Conservation (phyloP, 1,284 basidiomycete genomes). For the Fistulinella staudtii region DNA sequence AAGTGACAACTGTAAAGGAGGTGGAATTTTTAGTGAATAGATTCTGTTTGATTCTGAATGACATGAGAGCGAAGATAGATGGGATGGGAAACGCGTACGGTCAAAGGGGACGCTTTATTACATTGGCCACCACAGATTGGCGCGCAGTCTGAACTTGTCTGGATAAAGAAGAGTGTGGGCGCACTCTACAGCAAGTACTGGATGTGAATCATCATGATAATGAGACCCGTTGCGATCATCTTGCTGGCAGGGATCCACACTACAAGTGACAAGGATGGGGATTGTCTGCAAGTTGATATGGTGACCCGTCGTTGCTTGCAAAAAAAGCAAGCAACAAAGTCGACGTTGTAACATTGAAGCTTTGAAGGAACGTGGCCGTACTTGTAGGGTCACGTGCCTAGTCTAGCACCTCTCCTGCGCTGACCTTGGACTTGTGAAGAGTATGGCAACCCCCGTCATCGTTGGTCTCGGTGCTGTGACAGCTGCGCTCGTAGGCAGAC, state of each 20-base stretch:
- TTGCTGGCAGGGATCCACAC: conserved; percentile 2
- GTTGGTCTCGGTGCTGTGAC: conserved; percentile 78
- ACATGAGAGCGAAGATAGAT: conserved; percentile 6
- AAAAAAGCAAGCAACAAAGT: no score
- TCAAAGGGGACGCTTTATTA: no score
- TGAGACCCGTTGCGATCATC: no score
- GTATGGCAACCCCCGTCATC: conserved; percentile 68
- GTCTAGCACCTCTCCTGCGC: no score
- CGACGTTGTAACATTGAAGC: no score
- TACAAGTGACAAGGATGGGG: no score
- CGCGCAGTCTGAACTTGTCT: neutral
- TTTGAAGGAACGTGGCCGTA: no score
- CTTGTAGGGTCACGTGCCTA: conserved; percentile 18
- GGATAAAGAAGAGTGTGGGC: neutral
- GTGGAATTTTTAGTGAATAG: conserved; percentile 26
- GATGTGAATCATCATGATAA: neutral
- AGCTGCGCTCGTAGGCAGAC: conserved; percentile 75
- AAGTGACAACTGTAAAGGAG: conserved; percentile 21
- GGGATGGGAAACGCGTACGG: conserved; percentile 2
- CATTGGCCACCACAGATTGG: neutral
- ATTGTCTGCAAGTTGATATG: no score
- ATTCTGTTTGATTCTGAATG: conserved; percentile 26
- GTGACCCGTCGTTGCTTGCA: no score
- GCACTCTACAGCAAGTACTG: no score
- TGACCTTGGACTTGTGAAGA: neutral